Conservation (phyloP, 345 rosid species). For the Brassica juncea region DNA sequence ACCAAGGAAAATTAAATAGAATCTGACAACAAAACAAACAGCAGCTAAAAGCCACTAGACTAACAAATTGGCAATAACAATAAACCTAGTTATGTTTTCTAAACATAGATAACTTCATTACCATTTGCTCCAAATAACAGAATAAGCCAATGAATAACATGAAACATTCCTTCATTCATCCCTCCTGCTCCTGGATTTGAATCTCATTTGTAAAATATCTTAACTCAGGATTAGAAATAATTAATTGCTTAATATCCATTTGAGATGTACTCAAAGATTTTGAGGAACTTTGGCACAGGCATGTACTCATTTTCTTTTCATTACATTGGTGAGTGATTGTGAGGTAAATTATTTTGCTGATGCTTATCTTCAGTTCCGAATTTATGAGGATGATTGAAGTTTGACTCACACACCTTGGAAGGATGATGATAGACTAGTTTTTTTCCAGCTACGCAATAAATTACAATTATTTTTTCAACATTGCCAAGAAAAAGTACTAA, state of each 20-base stretch:
- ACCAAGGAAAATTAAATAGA: not conserved
- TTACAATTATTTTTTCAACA: conserved; percentile 21
- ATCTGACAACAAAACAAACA: not conserved
- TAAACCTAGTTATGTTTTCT: not conserved
- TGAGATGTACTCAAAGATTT: not conserved
- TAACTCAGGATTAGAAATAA: not conserved
- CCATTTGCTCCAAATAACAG: not conserved
- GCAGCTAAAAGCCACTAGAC: not conserved
- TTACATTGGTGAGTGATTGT: not conserved
- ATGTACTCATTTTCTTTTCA: conserved; percentile 25
- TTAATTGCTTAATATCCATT: not conserved
- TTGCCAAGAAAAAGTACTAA: too few species aligned
- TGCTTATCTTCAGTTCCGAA: not conserved
- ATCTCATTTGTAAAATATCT: not conserved
- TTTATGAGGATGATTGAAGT: not conserved
- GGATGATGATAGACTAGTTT: conserved; percentile 37
- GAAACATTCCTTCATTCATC: not conserved
- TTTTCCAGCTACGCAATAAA: conserved; percentile 37
- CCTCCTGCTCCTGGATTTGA: not conserved
- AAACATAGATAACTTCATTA: not conserved
- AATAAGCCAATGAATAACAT: not conserved
- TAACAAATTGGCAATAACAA: not conserved
- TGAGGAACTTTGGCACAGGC: not conserved
- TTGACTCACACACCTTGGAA: not conserved
- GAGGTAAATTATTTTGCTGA: not conserved